Base-by-base conservation (phyloP, 2,329 filamentous ascomycete genomes). In the Colletotrichum lentis region DNA sequence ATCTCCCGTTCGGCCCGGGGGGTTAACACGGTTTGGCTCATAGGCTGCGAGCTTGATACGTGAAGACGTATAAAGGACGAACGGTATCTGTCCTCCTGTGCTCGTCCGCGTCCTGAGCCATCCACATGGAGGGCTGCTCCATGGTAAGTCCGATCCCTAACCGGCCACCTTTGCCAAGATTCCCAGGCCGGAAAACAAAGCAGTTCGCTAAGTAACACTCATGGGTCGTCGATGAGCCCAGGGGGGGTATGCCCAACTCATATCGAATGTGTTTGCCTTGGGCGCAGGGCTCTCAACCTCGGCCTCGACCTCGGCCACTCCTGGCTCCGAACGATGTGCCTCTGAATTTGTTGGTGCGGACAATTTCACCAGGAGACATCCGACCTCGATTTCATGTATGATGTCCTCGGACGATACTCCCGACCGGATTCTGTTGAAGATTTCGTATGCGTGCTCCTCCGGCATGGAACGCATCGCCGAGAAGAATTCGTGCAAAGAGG, bases 1-100 rank as follows among this genome's bases (percentile, higher is more conserved):
- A 68, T 69, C 55, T 69, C 62, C 55, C 55, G 54, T 43, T 41
- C 24, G 43, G 61, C 46, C 27, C 14, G 49, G 62, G 27, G 35
- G 49, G n/a, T 55, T 54, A 20, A 50, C 11, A 10, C 11, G 27
- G 14, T 12, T 31, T 24, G 8, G 20, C 22, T 43, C 8, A 16
- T 20, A n/a, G 22, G 8, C 5, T 35, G 5, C 18, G 18, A 46
- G n/a, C 8, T n/a, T 20, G 10, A 10, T 31, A 54, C 31, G 22
- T 10, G 50, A 37, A 14, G 20, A 16, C n/a, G 5, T 39, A 16
- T 22, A 10, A 22, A 10, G 27, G 7, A 35, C 5, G n/a, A 22
- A 7, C 1, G 5, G n/a, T 22, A 16, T 14, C 3, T 20, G 18
- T 52, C 20, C 20, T 22, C 1, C 11, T 39, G 16, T 3, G 5